Conservation (phyloP, 495 filamentous ascomycete genomes). For the Penicillium roqueforti region DNA sequence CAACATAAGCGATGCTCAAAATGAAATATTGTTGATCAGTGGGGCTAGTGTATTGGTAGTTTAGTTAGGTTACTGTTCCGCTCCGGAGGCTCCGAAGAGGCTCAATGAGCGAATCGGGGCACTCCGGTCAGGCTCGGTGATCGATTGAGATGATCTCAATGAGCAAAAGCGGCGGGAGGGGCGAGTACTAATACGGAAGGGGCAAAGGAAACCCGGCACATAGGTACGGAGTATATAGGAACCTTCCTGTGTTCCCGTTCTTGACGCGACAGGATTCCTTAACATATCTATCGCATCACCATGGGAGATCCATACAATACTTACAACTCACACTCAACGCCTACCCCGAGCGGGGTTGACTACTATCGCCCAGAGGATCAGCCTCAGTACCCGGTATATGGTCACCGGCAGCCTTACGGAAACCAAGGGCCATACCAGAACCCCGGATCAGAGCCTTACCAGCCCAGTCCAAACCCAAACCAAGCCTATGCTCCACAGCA, state of each 20-base stretch:
- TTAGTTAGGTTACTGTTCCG: too few species aligned
- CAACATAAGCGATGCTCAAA: too few species aligned
- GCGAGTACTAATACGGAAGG: too few species aligned
- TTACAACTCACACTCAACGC: constrained; percentile 26
- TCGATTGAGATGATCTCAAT: too few species aligned
- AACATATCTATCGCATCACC: constrained; percentile 1
- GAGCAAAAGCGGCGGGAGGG: too few species aligned
- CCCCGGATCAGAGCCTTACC: constrained; percentile 22
- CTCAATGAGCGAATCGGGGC: too few species aligned
- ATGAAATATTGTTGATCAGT: too few species aligned
- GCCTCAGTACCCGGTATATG: constrained; percentile 8
- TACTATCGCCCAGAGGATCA: constrained; percentile 29
- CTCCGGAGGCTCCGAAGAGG: too few species aligned
- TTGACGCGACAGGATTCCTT: background rate
- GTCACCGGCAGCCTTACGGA: constrained; percentile 8
- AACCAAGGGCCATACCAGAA: constrained; percentile 8
- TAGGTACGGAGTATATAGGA: background rate
- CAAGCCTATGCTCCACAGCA: constrained; percentile 26
- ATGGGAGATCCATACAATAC: constrained; percentile 53
- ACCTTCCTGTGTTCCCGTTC: background rate
- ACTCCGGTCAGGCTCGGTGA: too few species aligned
- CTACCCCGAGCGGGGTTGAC: constrained; percentile 24
- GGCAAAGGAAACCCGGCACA: too few species aligned
- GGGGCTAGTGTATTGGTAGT: too few species aligned
- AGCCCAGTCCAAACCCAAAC: constrained; percentile 13